A percentile compares a stretch with the other conserved stretches of the same genome.
These are phyloP conservation scores for Obelidium mucronatum DNA, from an alignment of 192 early-diverging fungal species.

Conservation along the genomic window DNA sequence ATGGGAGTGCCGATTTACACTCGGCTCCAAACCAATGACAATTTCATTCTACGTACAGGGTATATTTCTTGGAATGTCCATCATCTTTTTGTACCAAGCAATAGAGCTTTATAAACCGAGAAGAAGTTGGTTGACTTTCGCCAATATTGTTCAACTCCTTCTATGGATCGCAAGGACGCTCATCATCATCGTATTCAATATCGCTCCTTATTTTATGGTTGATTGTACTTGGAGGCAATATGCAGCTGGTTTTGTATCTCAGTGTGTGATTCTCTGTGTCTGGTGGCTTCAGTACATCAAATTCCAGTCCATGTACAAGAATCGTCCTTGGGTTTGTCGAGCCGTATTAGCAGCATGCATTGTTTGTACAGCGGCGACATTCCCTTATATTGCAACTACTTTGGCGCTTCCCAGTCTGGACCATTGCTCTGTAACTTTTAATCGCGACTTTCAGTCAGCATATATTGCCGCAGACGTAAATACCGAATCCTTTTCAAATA, in stretches of 20 bases:
- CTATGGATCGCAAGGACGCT: conserved; percentile 27
- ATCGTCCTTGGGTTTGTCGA: conserved; percentile 8
- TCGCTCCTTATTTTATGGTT: conserved; percentile 22
- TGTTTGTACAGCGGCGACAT: conserved; percentile 26
- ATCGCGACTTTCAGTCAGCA: conserved; percentile 2
- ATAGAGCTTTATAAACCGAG: not conserved
- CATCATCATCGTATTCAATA: conserved; percentile 36
- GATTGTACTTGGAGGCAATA: conserved; percentile 32
- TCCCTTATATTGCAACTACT: conserved; percentile 20
- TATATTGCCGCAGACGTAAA: conserved; percentile 37
- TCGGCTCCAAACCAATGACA: not conserved
- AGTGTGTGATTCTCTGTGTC: conserved; percentile 12
- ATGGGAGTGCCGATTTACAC: not conserved
- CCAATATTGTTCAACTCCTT: conserved; percentile 14
- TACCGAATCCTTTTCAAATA: not conserved
- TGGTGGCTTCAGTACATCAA: conserved; percentile 43
- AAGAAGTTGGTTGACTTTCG: conserved; percentile 33
- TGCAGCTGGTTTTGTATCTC: conserved; percentile 23
- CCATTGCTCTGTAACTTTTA: conserved; percentile 25
- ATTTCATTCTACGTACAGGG: conserved; percentile 27
- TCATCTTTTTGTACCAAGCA: conserved; percentile 31
- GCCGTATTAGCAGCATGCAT: conserved; percentile 20
- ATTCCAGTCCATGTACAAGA: conserved; percentile 34
- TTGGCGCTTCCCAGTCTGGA: not conserved
- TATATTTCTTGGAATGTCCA: conserved; percentile 28